A percentile compares a stretch with the other conserved stretches of the same genome.
These are phyloP conservation scores for Raphanus hybrid DNA, from an alignment of 441 rosid species.

Conservation along the genomic window DNA sequence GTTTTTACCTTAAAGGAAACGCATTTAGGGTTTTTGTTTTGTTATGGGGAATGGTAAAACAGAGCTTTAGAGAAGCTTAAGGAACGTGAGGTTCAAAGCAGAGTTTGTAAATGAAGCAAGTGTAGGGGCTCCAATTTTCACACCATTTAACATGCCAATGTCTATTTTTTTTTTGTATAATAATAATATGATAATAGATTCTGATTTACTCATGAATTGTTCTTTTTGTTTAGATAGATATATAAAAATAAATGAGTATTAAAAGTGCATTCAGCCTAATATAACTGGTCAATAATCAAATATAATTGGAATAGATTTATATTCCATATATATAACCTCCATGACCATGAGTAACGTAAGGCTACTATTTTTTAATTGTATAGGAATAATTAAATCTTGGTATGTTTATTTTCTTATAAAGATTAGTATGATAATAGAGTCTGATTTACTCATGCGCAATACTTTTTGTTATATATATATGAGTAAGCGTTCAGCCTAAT, in stretches of 20 bases:
- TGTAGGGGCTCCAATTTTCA: slow-evolving; percentile 36
- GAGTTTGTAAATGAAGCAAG: slow-evolving; percentile 47
- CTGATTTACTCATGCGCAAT: background rate
- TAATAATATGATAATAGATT: background rate
- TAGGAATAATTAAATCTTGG: background rate
- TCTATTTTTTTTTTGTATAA: background rate
- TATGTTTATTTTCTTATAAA: background rate
- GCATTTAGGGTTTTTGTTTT: slow-evolving; percentile 4
- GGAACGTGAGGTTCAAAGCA: slow-evolving; percentile 44
- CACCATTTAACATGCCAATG: slow-evolving; percentile 37
- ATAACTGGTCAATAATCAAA: background rate
- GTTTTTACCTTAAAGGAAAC: slow-evolving; percentile 16
- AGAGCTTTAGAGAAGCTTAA: slow-evolving; percentile 42
- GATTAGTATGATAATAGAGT: background rate
- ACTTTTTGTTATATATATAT: background rate
- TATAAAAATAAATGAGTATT: background rate
- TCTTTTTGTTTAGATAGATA: background rate
- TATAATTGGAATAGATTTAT: background rate
- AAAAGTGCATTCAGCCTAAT: slow-evolving; percentile 11
- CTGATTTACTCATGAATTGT: slow-evolving; percentile 5
- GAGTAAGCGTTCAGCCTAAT: background rate
- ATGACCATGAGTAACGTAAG: background rate
- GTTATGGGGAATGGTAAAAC: slow-evolving; percentile 19
- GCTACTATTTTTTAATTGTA: background rate
- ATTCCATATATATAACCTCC: background rate